These are phyloP conservation scores for Austroboletus sp. DNA, from an alignment of 1,284 basidiomycete species.

Conservation along the genomic window DNA sequence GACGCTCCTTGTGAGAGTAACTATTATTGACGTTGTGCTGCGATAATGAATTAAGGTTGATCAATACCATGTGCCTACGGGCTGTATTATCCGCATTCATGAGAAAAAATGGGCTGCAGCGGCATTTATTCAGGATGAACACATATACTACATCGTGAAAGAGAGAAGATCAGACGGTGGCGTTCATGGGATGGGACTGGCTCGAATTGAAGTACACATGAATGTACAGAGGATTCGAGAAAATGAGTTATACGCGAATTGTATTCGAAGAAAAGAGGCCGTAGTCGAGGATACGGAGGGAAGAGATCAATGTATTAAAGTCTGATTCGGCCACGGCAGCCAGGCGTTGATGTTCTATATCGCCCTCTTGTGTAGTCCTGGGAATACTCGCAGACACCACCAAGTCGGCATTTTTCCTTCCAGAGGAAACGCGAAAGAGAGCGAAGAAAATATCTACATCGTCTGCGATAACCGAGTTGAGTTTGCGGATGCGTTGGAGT, in stretches of 20 bases:
- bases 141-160: too few relatives aligned
- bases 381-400: conserved; percentile 81
- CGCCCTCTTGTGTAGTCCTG: conserved; percentile 37
- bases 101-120: too few relatives aligned
- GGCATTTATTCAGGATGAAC: too few relatives aligned
- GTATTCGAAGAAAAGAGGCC: too few relatives aligned
- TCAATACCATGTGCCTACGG: too few relatives aligned
- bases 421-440: conserved; percentile 62
- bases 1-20: too few relatives aligned
- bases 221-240: not conserved
- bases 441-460: conserved; percentile 71
- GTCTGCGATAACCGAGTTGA: conserved; percentile 56
- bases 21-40: too few relatives aligned
- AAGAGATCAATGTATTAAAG: conserved; percentile 54
- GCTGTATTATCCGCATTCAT: too few relatives aligned
- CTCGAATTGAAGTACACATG: not conserved
- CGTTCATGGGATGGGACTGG: not conserved
- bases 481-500: conserved; percentile 69
- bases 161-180: too few relatives aligned
- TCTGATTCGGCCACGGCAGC: conserved; percentile 36
- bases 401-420: conserved; percentile 64
- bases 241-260: not conserved
- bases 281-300: conserved; percentile 67
- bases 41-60: too few relatives aligned
- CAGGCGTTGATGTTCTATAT: conserved; percentile 33